A percentile compares a stretch with the other conserved stretches of the same genome.
phyloP scores from a whole-genome alignment of 2,329 filamentous ascomycete genomes.

The Pezicula neosporulosa region DNA sequence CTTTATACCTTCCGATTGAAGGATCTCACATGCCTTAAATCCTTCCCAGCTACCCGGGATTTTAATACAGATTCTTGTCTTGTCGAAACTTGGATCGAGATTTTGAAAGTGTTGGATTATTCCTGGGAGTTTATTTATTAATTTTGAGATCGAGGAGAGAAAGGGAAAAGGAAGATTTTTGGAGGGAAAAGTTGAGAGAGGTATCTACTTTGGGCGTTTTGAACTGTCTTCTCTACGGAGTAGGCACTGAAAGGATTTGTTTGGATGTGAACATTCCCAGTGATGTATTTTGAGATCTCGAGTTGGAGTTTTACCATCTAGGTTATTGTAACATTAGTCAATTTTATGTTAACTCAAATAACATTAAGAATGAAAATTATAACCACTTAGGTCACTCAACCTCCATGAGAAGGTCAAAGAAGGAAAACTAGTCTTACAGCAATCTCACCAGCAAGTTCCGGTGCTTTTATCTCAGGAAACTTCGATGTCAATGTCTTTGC shows the following conservation, averaged over 20 bases:
- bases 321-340: background rate
- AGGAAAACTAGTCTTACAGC: conserved; percentile 34
- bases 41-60: conserved; percentile 63
- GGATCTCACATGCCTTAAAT: conserved; percentile 51
- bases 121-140: conserved; percentile 32
- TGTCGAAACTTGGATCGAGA: conserved; percentile 40
- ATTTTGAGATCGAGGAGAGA: background rate
- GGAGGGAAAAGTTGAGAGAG: background rate
- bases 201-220: conserved; percentile 46
- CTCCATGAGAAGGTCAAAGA: background rate
- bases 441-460: conserved; percentile 53
- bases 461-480: conserved; percentile 32
- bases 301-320: conserved; percentile 54
- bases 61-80: conserved; percentile 55
- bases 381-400: no score
- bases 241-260: conserved; percentile 55
- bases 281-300: conserved; percentile 44
- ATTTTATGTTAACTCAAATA: background rate
- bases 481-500: conserved; percentile 28
- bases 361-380: no score
- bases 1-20: conserved; percentile 50
- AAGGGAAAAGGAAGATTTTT: no score
- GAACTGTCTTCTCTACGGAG: conserved; percentile 43
- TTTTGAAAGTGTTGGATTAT: conserved; percentile 44
- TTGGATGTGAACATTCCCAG: conserved; percentile 54